These are phyloP conservation scores for Aspergillus sp. DNA, from an alignment of 2,329 filamentous ascomycete species.

Conservation along the genomic window DNA sequence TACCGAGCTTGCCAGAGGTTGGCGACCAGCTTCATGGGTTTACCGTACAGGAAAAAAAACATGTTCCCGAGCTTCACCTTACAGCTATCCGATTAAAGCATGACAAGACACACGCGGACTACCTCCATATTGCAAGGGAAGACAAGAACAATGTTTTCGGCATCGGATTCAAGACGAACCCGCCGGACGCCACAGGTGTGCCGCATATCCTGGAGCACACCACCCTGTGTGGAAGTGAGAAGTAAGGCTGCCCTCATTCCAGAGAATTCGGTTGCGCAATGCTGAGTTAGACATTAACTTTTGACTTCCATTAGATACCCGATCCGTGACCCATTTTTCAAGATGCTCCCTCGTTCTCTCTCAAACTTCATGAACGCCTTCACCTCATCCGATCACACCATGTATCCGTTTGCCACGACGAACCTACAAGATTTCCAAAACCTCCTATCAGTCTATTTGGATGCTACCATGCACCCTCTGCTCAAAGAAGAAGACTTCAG, in stretches of 20 bases:
- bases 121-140: conserved; percentile 89
- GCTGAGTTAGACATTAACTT: background rate
- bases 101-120: conserved; percentile 93
- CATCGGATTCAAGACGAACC: conserved; percentile 98
- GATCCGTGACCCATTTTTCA: conserved; percentile 99
- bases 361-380: conserved; percentile 99
- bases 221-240: conserved; percentile 90
- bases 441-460: conserved; percentile 92
- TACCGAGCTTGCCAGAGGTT: conserved; percentile 71
- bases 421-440: conserved; percentile 95
- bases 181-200: conserved; percentile 91
- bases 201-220: conserved; percentile 98
- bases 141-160: conserved; percentile 99
- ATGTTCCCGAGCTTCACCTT: conserved; percentile 90
- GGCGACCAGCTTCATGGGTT: conserved; percentile 92
- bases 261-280: background rate
- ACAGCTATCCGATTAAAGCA: conserved; percentile 89
- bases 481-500: conserved; percentile 89
- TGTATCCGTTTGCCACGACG: conserved; percentile 96
- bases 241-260: conserved; percentile 55
- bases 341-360: conserved; percentile 97
- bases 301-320: conserved; percentile 64
- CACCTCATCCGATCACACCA: conserved; percentile 93
- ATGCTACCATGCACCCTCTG: conserved; percentile 86
- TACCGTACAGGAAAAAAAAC: conserved; percentile 82